Conservation (phyloP, 352 stramenopile genomes). For the Blastocystis sp. region DNA sequence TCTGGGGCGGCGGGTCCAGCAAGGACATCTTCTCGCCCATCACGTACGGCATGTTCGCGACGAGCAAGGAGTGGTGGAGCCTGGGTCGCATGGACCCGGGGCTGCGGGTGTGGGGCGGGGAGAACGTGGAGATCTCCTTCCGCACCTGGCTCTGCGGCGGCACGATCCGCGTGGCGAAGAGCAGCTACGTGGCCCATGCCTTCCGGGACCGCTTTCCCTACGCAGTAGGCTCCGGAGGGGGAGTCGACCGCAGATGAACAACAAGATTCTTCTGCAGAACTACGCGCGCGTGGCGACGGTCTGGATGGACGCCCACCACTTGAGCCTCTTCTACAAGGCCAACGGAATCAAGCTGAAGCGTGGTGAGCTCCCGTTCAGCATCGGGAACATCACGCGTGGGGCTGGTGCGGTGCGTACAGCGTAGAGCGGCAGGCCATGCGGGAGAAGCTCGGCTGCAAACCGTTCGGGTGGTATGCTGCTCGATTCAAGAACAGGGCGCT, state of each 20-base stretch:
- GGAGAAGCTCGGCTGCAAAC: conserved; percentile 21
- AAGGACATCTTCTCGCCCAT: conserved; percentile 20
- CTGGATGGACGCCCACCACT: conserved; percentile 24
- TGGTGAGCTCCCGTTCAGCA: conserved; percentile 31
- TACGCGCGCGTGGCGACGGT: conserved; percentile 49
- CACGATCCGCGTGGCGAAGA: conserved; percentile 1
- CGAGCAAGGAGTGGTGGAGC: not conserved
- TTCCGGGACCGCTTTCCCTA: conserved; percentile 34
- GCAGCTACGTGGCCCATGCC: conserved; percentile 6
- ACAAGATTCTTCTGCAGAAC: conserved; percentile 34
- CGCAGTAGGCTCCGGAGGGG: not conserved
- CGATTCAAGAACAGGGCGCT: conserved; percentile 1
- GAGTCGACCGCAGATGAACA: conserved; percentile 29
- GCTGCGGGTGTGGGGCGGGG: conserved; percentile 21
- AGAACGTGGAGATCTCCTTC: conserved; percentile 48
- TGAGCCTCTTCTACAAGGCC: conserved; percentile 12
- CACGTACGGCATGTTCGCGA: conserved; percentile 35
- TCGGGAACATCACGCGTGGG: conserved; percentile 46
- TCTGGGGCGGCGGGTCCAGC: conserved; percentile 8
- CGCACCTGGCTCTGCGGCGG: conserved; percentile 41
- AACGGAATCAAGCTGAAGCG: conserved; percentile 9
- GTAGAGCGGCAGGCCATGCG: not conserved
- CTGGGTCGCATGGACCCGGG: conserved; percentile 17
- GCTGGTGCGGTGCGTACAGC: not conserved
- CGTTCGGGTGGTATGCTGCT: conserved; percentile 25